Base-by-base conservation (phyloP, 2,329 filamentous ascomycete genomes). In the Sclerotinia spermophila region DNA sequence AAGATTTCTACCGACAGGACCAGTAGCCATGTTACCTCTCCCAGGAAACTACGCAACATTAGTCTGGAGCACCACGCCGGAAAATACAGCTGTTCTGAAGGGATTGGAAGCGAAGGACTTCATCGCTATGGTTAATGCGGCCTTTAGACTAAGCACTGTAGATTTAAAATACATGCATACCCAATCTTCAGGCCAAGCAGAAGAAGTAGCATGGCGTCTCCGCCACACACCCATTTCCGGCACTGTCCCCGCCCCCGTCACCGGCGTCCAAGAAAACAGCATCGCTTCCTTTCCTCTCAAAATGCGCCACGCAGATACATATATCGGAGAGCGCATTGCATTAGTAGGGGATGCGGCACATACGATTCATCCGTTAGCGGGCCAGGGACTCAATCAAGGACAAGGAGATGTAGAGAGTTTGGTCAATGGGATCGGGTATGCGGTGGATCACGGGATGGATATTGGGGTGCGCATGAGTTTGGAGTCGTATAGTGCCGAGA, bases 331-430 rank as follows among this genome's bases (percentile, higher is more conserved):
- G 77, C 90, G 96, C n/a, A 85, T 97, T 13, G 96, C 94, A 0
- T 87, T 99, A 1, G 89, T 99, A 48, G 96, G 96, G 72, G 96
- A 99, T 75, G 96, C 96, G 1, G 96, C 96, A 11, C 96, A 99
- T 80, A 97, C 94, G 1, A 90, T 97, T 74, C 96, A 99, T 80
- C 96, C 96, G 0, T 89, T 99, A 5, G 96, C 93, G 1, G 96
- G 96, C 0, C 96, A 98, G 81, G 96, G 96, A 1, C 85, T 99
- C 21, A 99, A 99, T 79, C 92, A 96, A 77, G 96, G 96, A 1
- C 90, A 98, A 73, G 94, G 89, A 27, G 96, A 99, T 79, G 92
- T 96, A 0, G 90, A 93, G 76, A 91, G 91, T 68, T 86, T 99
- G 0, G 89, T 90, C 10, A 86, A 85, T 73, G 89, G 89, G 0